These are phyloP conservation scores for Acacia concinna DNA, from an alignment of 331 rosid species.

Conservation along the genomic window DNA sequence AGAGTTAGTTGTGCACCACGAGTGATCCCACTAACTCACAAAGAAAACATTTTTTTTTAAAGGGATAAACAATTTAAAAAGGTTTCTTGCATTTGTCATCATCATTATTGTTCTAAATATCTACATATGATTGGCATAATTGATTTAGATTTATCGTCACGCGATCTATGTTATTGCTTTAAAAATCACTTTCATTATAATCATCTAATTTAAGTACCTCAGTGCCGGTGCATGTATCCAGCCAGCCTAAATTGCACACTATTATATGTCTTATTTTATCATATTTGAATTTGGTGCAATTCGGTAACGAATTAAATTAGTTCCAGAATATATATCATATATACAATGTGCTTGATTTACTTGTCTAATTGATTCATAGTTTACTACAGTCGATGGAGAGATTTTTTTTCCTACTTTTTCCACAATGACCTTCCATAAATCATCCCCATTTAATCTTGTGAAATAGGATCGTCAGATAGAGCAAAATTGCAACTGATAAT, in stretches of 20 bases:
- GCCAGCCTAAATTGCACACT: neutral
- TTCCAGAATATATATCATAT: neutral
- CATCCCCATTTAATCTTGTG: too few species aligned
- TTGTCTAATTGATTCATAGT: neutral
- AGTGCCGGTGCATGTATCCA: slow-evolving; percentile 1
- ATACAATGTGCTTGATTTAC: neutral
- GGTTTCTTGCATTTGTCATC: neutral
- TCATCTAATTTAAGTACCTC: neutral
- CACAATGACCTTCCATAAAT: neutral
- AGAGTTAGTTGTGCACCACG: slow-evolving; percentile 2
- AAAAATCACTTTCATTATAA: neutral
- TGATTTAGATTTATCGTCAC: slow-evolving; percentile 1
- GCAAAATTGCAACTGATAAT: too few species aligned
- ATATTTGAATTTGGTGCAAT: neutral
- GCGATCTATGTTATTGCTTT: neutral
- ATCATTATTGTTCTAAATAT: slow-evolving; percentile 9
- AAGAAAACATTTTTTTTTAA: neutral
- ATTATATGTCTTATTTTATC: neutral
- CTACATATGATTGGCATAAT: neutral
- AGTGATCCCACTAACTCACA: slow-evolving; percentile 1
- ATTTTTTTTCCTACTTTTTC: neutral
- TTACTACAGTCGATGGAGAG: neutral
- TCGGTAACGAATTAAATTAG: neutral
- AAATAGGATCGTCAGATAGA: too few species aligned
- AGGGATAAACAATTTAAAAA: neutral